Base-by-base conservation (phyloP, 768 basidiomycete species). In the Hysterangium stoloniferum region DNA sequence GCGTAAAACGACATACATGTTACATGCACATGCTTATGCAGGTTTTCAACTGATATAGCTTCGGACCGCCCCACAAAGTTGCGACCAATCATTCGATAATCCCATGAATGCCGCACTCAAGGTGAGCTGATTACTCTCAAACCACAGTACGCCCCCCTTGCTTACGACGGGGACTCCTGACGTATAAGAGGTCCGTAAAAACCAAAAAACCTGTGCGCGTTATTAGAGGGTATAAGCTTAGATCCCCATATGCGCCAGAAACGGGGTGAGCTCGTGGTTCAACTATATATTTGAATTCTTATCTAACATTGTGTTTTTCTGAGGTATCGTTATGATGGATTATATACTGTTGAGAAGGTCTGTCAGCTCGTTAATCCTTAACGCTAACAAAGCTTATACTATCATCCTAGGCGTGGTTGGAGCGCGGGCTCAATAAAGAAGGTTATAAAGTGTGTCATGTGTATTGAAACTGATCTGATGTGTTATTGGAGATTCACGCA, bases 241-340 rank as follows among this genome's bases (percentile, higher is more conserved):
- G 66, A 25, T 87, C 87, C 0, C 69, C 70, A 19, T 95, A 81
- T 56, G 90, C 86, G 6, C 92, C 92, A 4, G 71, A 66, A 22
- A 82, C 86, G 72, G 91, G 91, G 82, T 85, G 56, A 45, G 65
- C 53, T 13, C 13, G 54, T 7, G 44, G 11, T 31, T 29, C 20
- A 7, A 38, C 34, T 41, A n/a, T n/a, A n/a, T n/a, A n/a, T n/a
- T n/a, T n/a, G n/a, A n/a, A n/a, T n/a, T n/a, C n/a, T n/a, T n/a
- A n/a, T n/a, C n/a, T n/a, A n/a, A n/a, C n/a, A n/a, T n/a, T n/a
- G n/a, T n/a, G n/a, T n/a, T n/a, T n/a, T n/a, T n/a, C n/a, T n/a
- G 47, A 86, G 87, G 22, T 96, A 93, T 62, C 80, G 91, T 7
- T 96, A 96, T 60, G 92, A 95, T 58, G 93, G 93, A 1, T 71